Evolutionary conservation across 1,139 yeast genomes (phyloP).

Genomic region (Candida tetrigidarum): DNA sequence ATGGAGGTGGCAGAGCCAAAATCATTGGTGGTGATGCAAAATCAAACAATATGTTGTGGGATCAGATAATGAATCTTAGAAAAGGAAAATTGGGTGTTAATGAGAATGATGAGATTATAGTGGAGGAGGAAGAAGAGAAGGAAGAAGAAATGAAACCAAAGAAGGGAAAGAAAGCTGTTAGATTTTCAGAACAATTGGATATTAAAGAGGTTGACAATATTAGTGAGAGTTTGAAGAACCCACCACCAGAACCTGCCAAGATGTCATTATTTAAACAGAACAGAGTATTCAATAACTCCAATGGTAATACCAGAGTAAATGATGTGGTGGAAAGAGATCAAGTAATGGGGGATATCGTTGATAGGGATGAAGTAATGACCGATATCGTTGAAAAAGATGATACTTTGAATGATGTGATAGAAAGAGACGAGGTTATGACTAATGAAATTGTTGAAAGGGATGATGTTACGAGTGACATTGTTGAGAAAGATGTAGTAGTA

Average conservation of each 20-base stretch:
- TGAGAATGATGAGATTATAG: conserved; percentile 10
- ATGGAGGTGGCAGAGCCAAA: conserved; percentile 16
- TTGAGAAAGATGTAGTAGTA: neutral
- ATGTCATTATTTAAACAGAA: conserved; percentile 21
- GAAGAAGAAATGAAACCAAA: neutral
- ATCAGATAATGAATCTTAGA: conserved; percentile 31
- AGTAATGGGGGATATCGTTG: conserved; percentile 12
- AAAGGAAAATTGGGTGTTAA: neutral
- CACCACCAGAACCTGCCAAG: conserved; percentile 18
- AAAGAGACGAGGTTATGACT: conserved; percentile 13
- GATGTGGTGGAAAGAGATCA: conserved; percentile 7
- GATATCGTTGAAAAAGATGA: conserved; percentile 14
- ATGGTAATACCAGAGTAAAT: neutral
- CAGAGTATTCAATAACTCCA: conserved; percentile 7
- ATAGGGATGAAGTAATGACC: conserved; percentile 10
- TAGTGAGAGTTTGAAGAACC: conserved; percentile 45
- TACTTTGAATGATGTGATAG: conserved; percentile 2
- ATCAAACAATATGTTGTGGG: conserved; percentile 30
- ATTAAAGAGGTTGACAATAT: conserved; percentile 64
- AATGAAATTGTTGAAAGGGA: conserved; percentile 13
- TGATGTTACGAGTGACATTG: conserved; percentile 1
- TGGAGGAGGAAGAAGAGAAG: conserved; percentile 2
- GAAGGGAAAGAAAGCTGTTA: conserved; percentile 48
- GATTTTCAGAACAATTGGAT: conserved; percentile 54
- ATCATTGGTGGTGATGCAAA: conserved; percentile 10